phyloP scores from a whole-genome alignment of 78 protist genomes.

The Tieghemostelium lacteum region DNA sequence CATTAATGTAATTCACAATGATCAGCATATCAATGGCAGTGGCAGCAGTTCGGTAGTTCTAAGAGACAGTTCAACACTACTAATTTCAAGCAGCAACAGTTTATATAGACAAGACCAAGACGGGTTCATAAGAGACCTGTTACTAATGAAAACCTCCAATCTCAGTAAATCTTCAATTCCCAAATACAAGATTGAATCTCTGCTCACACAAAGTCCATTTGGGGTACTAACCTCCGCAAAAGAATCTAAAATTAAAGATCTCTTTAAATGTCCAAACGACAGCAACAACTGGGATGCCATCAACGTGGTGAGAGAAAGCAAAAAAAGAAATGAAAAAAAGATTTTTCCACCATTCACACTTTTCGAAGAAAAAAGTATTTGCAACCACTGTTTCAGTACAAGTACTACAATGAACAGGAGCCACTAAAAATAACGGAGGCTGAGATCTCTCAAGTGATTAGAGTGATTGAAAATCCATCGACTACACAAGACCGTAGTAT shows the following conservation, averaged over 20 bases:
- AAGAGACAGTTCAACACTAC: conserved; percentile 20
- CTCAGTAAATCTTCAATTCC: not conserved
- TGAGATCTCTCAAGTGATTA: conserved; percentile 42
- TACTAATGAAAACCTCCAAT: conserved; percentile 19
- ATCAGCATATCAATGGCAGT: too few species aligned
- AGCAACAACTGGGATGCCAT: conserved; percentile 10
- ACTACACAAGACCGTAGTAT: conserved; percentile 69
- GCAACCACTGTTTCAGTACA: conserved; percentile 68
- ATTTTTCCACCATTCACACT: conserved; percentile 25
- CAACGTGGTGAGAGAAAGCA: conserved; percentile 48
- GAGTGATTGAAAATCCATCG: conserved; percentile 55
- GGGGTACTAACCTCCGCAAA: conserved; percentile 24
- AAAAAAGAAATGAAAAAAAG: conserved; percentile 63
- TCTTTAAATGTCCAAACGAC: conserved; percentile 66
- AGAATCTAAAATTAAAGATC: conserved; percentile 41
- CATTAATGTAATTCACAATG: too few species aligned
- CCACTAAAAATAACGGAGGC: conserved; percentile 35
- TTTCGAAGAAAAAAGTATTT: conserved; percentile 46
- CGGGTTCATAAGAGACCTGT: conserved; percentile 58
- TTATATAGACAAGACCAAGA: conserved; percentile 1
- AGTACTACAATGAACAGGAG: conserved; percentile 73
- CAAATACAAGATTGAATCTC: conserved; percentile 49
- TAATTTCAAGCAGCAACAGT: not conserved
- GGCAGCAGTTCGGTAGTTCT: not conserved
- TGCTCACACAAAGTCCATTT: conserved; percentile 67